Conservation (phyloP, 805 yeast genomes). For the Yarrowia porcina region DNA sequence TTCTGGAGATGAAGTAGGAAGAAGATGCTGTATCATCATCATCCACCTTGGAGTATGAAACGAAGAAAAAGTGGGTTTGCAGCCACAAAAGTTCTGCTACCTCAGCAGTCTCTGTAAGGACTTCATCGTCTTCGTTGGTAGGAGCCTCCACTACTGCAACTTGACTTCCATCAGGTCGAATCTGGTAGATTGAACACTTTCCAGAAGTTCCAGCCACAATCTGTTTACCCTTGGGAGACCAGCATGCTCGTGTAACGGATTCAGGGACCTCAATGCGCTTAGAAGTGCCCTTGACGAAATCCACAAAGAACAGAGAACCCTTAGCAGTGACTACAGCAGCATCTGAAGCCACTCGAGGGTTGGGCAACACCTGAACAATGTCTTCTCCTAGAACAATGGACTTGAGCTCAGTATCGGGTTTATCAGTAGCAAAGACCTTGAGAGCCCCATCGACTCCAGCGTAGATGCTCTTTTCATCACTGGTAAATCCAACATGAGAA, state of each 20-base stretch:
- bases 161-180: conserved; percentile 27
- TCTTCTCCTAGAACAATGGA: conserved; percentile 3
- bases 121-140: background rate
- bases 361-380: conserved; percentile 26
- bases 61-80: conserved; percentile 30
- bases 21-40: conserved; percentile 30
- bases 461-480: conserved; percentile 32
- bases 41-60: conserved; percentile 28
- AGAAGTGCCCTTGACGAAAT: background rate
- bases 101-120: background rate
- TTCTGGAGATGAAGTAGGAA: conserved; percentile 27
- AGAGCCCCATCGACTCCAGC: conserved; percentile 25
- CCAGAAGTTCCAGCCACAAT: conserved; percentile 30
- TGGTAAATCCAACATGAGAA: conserved; percentile 30
- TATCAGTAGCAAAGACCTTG: background rate
- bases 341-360: conserved; percentile 29
- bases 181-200: conserved; percentile 30
- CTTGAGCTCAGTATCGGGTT: background rate
- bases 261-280: conserved; percentile 1
- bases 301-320: conserved; percentile 24
- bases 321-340: conserved; percentile 27
- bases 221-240: conserved; percentile 35
- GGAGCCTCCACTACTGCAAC: conserved; percentile 28
- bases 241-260: conserved; percentile 28
- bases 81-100: conserved; percentile 30